Conservation (phyloP, 2,329 filamentous ascomycete species). For the Cylindrodendrum hubeiense region DNA sequence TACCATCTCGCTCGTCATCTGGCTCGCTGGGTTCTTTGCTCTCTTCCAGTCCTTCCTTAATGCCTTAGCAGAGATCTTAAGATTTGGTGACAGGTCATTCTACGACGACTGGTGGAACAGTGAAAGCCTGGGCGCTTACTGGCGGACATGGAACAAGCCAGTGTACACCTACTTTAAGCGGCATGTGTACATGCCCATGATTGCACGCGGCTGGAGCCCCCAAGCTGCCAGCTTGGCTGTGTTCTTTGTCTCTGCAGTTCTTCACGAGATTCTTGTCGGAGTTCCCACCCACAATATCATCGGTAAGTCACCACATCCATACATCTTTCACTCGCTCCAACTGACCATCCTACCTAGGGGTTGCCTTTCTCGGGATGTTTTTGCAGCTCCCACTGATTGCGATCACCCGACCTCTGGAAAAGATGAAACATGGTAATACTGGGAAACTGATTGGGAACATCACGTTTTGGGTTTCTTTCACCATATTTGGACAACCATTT, state of each 20-base stretch:
- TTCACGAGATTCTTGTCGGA: slow-evolving; percentile 94
- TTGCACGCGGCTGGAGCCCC: slow-evolving; percentile 84
- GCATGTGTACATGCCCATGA: slow-evolving; percentile 90
- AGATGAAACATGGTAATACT: slow-evolving; percentile 76
- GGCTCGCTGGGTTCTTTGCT: slow-evolving; percentile 97
- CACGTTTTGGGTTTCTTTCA: slow-evolving; percentile 98
- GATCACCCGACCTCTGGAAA: slow-evolving; percentile 83
- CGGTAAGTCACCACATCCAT: slow-evolving; percentile 62
- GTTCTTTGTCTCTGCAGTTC: slow-evolving; percentile 87
- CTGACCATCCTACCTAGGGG: slow-evolving; percentile 66
- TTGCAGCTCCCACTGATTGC: slow-evolving; percentile 90
- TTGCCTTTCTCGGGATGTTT: slow-evolving; percentile 95
- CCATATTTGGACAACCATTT: slow-evolving; percentile 92
- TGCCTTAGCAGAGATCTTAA: slow-evolving; percentile 88
- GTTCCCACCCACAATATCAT: slow-evolving; percentile 95
- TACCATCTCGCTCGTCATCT: slow-evolving; percentile 95
- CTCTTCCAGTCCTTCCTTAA: slow-evolving; percentile 95
- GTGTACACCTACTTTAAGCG: slow-evolving; percentile 97
- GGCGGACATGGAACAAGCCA: slow-evolving; percentile 97
- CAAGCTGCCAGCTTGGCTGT: slow-evolving; percentile 80
- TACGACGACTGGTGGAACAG: slow-evolving; percentile 99
- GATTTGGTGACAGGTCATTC: slow-evolving; percentile 93
- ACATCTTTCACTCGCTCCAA: background rate
- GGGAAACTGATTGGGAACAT: slow-evolving; percentile 89
- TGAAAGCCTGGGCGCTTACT: slow-evolving; percentile 86